These are phyloP conservation scores for Ogataea trehalophila DNA, from an alignment of 805 yeast genomes.

Conservation along the genomic window DNA sequence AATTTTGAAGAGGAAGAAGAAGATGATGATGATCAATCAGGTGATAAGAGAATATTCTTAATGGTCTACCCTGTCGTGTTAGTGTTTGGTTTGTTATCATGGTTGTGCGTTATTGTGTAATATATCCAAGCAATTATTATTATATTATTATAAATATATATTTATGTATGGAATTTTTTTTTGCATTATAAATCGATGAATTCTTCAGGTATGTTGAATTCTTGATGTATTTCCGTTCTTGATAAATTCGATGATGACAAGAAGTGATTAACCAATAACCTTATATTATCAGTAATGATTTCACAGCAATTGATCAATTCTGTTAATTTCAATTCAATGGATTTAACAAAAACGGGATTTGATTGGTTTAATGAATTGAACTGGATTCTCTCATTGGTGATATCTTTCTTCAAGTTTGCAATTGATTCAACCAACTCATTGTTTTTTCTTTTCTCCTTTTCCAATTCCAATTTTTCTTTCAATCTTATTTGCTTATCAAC, in stretches of 20 bases:
- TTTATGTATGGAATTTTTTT: no score
- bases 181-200: slow-evolving; percentile 12
- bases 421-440: slow-evolving; percentile 8
- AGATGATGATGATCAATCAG: slow-evolving; percentile 30
- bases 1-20: slow-evolving; percentile 6
- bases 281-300: slow-evolving; percentile 36
- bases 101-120: slow-evolving; percentile 50
- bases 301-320: slow-evolving; percentile 9
- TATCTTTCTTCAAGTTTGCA: background rate
- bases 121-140: background rate
- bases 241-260: slow-evolving; percentile 27
- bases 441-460: background rate
- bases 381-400: background rate
- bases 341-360: background rate
- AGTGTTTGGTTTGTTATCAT: slow-evolving; percentile 47
- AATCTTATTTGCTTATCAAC: slow-evolving; percentile 10
- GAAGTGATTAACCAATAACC: slow-evolving; percentile 34
- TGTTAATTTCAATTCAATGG: background rate
- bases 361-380: background rate
- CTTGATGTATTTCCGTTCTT: slow-evolving; percentile 29
- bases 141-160: background rate
- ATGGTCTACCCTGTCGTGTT: slow-evolving; percentile 51
- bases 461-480: slow-evolving; percentile 1
- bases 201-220: slow-evolving; percentile 42
- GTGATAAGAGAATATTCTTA: slow-evolving; percentile 48